phyloP scores from a whole-genome alignment of 2,329 filamentous ascomycete genomes.

The Cercospora sp. region DNA sequence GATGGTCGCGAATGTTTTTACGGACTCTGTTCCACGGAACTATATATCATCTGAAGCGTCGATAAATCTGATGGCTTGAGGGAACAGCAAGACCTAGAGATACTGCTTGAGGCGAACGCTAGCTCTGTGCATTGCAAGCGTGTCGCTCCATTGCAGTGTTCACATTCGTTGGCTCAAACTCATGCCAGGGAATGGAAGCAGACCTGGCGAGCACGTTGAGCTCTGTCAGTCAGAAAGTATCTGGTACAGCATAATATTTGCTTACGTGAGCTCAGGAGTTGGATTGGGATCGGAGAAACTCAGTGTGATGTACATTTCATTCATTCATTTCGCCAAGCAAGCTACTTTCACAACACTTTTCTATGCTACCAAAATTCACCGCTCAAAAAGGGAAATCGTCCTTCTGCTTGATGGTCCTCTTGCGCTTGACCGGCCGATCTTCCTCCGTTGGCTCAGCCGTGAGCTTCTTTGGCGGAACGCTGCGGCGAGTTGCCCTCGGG shows the following conservation, averaged over 20 bases:
- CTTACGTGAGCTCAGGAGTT: not conserved
- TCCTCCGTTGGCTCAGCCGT: not conserved
- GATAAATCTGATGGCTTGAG: not conserved
- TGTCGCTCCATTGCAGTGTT: not conserved
- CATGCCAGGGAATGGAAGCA: not conserved
- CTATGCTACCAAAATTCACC: not conserved
- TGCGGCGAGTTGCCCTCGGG: not conserved
- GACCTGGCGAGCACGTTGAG: not conserved
- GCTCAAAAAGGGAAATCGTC: not conserved
- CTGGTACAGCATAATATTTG: not conserved
- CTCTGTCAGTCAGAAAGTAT: not conserved
- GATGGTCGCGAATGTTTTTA: not conserved
- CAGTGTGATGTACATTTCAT: not conserved
- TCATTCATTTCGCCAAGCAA: not conserved
- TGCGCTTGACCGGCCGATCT: not conserved
- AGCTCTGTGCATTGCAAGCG: not conserved
- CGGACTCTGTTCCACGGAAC: not conserved
- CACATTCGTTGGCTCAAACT: not conserved
- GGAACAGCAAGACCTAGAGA: not conserved
- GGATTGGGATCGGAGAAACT: not conserved
- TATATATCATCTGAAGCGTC: not conserved
- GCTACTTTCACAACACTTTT: not conserved
- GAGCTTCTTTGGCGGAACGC: not conserved
- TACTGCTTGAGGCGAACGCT: not conserved
- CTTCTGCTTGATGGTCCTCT: not conserved